phyloP scores from a whole-genome alignment of 805 yeast genomes.

The Candida sonorensis region DNA sequence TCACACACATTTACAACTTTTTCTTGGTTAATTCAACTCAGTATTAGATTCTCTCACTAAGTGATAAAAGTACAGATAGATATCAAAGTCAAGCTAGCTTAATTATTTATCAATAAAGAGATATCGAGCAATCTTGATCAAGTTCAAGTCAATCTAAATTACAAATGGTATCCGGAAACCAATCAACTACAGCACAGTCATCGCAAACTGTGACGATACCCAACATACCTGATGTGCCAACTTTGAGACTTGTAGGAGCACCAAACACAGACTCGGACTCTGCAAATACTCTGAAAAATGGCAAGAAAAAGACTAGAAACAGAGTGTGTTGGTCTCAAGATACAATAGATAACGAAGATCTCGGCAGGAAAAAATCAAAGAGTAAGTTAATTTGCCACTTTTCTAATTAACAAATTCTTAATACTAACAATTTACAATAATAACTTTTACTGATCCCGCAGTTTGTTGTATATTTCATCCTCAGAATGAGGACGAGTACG shows the following conservation, averaged over 20 bases:
- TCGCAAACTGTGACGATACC: no score
- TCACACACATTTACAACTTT: no score
- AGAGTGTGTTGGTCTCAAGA: slow-evolving; percentile 81
- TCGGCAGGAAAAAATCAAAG: slow-evolving; percentile 85
- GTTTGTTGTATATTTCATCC: slow-evolving; percentile 87
- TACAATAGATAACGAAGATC: slow-evolving; percentile 81
- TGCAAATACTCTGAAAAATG: not conserved
- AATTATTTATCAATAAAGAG: no score
- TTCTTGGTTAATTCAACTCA: no score
- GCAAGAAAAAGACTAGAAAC: slow-evolving; percentile 26
- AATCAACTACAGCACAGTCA: no score
- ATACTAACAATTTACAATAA: slow-evolving; percentile 10
- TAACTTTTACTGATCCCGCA: slow-evolving; percentile 6
- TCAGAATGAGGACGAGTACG: slow-evolving; percentile 43
- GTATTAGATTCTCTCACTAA: no score
- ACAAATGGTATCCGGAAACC: no score
- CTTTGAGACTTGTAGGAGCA: slow-evolving; percentile 12
- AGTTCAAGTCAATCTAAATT: no score
- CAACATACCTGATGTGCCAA: slow-evolving; percentile 6
- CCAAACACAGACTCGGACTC: slow-evolving; percentile 7
- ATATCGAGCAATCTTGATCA: no score
- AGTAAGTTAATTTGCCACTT: slow-evolving; percentile 26
- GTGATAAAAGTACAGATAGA: no score
- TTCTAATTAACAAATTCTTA: no score
- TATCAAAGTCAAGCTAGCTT: no score